Evolutionary conservation across 1,284 basidiomycete species (phyloP), one percentile per base, ranked within the genome.

Genomic region (Pascua guehoae): DNA sequence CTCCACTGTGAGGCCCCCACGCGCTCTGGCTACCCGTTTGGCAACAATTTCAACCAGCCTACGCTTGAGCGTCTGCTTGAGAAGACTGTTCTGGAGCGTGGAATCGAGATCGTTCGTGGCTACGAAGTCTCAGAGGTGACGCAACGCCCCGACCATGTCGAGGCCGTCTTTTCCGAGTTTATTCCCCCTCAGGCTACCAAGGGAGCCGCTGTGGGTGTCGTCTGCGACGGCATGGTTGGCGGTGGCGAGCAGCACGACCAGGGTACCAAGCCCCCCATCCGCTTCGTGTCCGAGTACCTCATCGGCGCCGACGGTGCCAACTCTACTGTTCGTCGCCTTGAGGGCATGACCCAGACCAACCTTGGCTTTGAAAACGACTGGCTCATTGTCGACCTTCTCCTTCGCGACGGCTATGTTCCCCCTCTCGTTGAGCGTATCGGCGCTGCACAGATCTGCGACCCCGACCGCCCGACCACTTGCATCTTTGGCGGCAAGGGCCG

Each of bases 281-380:
- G 32, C 17, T 43, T 61, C 18, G 24, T 32, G 5, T 58, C 58
- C 14, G 38, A 47, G n/a, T 65, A 61, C 44, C 40, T 65, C 9
- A 49, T 65, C 12, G 64, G 64, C 4, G 58, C 56, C 15, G 64
- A 65, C 44, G 64, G 64, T 8, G 64, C 64, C 38, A 65, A 65
- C 53, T 63, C 61, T 1, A 58, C 61, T 15, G 57, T 65, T 4
- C 56, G 64, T 12, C 57, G 57, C 39, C 51, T 61, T 4, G 24
- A 54, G 41, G 47, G 38, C 1, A 55, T 65, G 18, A 51, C 54
- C 10, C 40, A n/a, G 16, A 55, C 52, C 12, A 52, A 61, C 45
- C 45, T 65, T 18, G 48, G 48, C n/a, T 62, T 65, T 37, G 51
- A 62, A 47, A 63, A 63, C 32, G 64, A 65, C 53, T 65, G 61